Evolutionary conservation across 176 grass and related monocot species (phyloP).

Genomic region (Ensete ventricosum): DNA sequence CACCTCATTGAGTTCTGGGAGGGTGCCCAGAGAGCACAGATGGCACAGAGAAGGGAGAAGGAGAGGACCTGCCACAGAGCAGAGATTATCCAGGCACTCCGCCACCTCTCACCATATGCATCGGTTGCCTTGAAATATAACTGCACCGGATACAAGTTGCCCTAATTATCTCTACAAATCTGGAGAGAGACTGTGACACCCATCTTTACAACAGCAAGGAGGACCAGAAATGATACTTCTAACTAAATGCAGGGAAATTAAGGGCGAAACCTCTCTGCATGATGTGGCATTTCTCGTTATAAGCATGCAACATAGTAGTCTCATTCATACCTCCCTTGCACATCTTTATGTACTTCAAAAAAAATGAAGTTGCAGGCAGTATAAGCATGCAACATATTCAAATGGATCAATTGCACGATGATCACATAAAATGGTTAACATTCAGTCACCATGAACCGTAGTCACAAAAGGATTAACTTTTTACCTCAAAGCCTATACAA

Average conservation of each 20-base stretch:
- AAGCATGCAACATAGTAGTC: background rate
- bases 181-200: background rate
- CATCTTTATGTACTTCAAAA: background rate
- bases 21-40: conserved; percentile 14
- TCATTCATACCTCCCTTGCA: background rate
- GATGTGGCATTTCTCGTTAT: too few species aligned
- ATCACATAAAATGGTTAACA: background rate
- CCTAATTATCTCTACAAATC: background rate
- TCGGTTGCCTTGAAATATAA: conserved; percentile 12
- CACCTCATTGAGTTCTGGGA: conserved; percentile 14
- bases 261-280: too few species aligned
- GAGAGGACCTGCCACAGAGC: conserved; percentile 16
- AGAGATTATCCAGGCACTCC: conserved; percentile 8
- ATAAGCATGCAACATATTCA: background rate
- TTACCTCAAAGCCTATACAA: conserved; percentile 11
- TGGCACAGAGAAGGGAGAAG: conserved; percentile 11
- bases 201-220: background rate
- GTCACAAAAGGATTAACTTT: background rate
- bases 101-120: background rate
- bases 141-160: background rate
- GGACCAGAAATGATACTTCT: background rate
- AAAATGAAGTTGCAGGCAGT: background rate
- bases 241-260: too few species aligned
- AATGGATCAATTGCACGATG: background rate
- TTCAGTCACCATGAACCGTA: background rate